Evolutionary conservation across 352 stramenopile genomes (phyloP).

Genomic region (Globisporangium middletonii): DNA sequence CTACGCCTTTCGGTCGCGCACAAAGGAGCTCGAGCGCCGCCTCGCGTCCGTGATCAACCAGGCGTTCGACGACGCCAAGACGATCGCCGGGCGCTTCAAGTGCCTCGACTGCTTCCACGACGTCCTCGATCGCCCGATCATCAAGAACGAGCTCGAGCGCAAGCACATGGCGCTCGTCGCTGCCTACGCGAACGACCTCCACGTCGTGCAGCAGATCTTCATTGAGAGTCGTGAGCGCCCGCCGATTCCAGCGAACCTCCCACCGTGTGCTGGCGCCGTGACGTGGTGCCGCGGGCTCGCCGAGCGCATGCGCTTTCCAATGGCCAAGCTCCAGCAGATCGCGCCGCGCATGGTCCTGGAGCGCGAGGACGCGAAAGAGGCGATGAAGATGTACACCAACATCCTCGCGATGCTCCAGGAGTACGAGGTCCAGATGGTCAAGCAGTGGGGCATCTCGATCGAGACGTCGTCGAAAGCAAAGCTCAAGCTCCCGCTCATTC

Average conservation of each 20-base stretch:
- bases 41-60: slow-evolving; percentile 89
- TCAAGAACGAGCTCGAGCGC: slow-evolving; percentile 86
- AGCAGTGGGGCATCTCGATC: slow-evolving; percentile 75
- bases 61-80: slow-evolving; percentile 91
- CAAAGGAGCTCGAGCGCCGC: slow-evolving; percentile 85
- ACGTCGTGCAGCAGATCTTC: slow-evolving; percentile 87
- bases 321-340: slow-evolving; percentile 84
- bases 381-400: slow-evolving; percentile 88
- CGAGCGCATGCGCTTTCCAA: slow-evolving; percentile 85
- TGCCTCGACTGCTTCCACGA: slow-evolving; percentile 91
- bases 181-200: slow-evolving; percentile 77
- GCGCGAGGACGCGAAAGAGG: slow-evolving; percentile 86
- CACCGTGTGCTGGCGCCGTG: slow-evolving; percentile 87
- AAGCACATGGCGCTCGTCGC: slow-evolving; percentile 81
- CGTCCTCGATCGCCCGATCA: slow-evolving; percentile 75
- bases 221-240: slow-evolving; percentile 80
- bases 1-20: slow-evolving; percentile 84
- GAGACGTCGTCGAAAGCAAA: slow-evolving; percentile 80
- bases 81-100: slow-evolving; percentile 82
- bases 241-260: slow-evolving; percentile 86
- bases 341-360: slow-evolving; percentile 77
- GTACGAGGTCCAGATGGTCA: slow-evolving; percentile 78
- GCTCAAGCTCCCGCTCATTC: slow-evolving; percentile 84
- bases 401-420: slow-evolving; percentile 80
- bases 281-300: slow-evolving; percentile 86